Percentiles rank a stretch among this genome's conserved stretches.
These are phyloP conservation scores for Thymus mandschuricus DNA, from an alignment of 257 asterid genomes.

Conservation along the genomic window DNA sequence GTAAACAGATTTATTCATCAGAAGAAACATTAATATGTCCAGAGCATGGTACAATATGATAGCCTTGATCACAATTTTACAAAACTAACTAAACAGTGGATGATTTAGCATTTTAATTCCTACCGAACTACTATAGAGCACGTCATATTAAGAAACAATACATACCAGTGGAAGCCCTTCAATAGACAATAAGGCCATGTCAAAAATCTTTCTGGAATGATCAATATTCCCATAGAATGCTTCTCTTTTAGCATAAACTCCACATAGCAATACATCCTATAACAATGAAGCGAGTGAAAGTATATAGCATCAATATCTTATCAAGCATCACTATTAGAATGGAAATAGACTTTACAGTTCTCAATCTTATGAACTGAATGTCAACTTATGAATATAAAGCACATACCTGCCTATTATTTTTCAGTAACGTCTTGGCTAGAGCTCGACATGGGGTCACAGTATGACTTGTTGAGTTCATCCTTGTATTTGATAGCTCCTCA, in stretches of 20 bases:
- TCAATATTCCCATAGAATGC: constrained; percentile 82
- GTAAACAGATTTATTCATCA: background rate
- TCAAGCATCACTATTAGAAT: constrained; percentile 5
- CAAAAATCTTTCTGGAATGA: constrained; percentile 88
- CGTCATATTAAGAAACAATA: constrained; percentile 28
- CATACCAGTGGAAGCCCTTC: constrained; percentile 87
- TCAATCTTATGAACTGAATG: constrained; percentile 15
- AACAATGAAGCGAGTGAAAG: constrained; percentile 28
- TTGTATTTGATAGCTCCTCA: constrained; percentile 86
- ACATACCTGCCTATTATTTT: constrained; percentile 87
- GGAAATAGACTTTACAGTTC: background rate
- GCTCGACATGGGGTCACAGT: constrained; percentile 86
- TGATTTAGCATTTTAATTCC: constrained; percentile 1
- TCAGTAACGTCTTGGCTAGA: constrained; percentile 80
- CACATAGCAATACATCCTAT: constrained; percentile 94
- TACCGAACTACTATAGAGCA: constrained; percentile 6
- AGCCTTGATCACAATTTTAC: background rate
- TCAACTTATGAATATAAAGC: constrained; percentile 13
- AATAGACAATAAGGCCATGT: constrained; percentile 86
- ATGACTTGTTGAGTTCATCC: constrained; percentile 50
- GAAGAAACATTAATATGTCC: constrained; percentile 1
- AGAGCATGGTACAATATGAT: constrained; percentile 12
- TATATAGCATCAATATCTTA: constrained; percentile 18
- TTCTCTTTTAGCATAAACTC: constrained; percentile 93
- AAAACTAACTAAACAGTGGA: background rate